Evolutionary conservation across 2,329 filamentous ascomycete species (phyloP).

Genomic region (Aspergillus sp.): DNA sequence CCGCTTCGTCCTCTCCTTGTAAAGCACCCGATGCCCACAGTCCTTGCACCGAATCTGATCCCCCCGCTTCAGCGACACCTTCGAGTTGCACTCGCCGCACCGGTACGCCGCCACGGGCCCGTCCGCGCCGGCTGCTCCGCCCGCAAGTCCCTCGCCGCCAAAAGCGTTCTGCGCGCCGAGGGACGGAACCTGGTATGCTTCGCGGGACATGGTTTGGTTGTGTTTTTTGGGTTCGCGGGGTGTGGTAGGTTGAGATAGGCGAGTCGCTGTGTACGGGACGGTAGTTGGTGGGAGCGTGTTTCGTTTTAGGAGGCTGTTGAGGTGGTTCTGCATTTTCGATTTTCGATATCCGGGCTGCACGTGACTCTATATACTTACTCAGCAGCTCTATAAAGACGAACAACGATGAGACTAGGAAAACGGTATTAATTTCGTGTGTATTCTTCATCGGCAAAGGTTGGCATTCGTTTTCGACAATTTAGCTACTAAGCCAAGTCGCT

Average conservation of each 20-base stretch:
- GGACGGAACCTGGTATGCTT: constrained; percentile 67
- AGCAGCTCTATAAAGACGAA: too few species aligned
- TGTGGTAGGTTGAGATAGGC: not conserved
- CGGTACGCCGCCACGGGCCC: constrained; percentile 57
- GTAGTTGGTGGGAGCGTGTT: too few species aligned
- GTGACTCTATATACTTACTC: too few species aligned
- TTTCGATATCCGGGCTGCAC: too few species aligned
- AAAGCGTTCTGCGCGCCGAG: constrained; percentile 34
- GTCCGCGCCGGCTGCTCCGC: constrained; percentile 35
- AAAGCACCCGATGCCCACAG: constrained; percentile 89
- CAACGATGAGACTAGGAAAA: too few species aligned
- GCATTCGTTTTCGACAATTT: too few species aligned
- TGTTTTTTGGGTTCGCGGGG: not conserved
- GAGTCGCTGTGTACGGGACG: too few species aligned
- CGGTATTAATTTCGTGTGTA: too few species aligned
- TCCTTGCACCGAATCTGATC: constrained; percentile 81
- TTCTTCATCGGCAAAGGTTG: too few species aligned
- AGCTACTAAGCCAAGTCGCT: too few species aligned
- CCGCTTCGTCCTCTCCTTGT: constrained; percentile 97
- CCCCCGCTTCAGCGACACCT: constrained; percentile 64
- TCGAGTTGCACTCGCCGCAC: constrained; percentile 77
- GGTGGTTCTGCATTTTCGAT: too few species aligned
- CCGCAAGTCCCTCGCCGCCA: constrained; percentile 31
- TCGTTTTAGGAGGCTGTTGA: too few species aligned
- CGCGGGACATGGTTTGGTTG: constrained; percentile 51